Conservation (phyloP, 208 protist species). For the Acanthamoeba comandoni region DNA sequence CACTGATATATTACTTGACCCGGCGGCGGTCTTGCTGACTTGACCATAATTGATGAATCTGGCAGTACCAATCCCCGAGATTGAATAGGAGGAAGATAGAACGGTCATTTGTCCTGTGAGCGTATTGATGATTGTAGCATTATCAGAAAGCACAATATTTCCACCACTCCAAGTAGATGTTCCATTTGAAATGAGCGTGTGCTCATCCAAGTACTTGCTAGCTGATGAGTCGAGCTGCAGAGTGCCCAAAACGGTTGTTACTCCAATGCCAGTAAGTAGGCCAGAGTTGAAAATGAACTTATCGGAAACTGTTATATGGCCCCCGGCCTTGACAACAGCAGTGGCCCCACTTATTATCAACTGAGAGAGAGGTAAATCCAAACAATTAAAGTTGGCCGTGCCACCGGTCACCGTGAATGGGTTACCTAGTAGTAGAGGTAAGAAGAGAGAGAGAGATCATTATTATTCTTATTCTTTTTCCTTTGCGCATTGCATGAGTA, state of each 20-base stretch:
- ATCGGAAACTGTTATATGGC: not conserved
- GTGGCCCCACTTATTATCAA: slow-evolving; percentile 9
- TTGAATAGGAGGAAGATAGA: not conserved
- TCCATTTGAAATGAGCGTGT: slow-evolving; percentile 29
- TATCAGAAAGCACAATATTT: not conserved
- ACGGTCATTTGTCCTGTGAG: not conserved
- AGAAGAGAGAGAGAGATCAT: too few species aligned
- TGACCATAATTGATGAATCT: not conserved
- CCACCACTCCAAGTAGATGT: slow-evolving; percentile 38
- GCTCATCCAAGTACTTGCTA: not conserved
- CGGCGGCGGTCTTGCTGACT: too few species aligned
- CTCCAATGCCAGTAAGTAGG: too few species aligned
- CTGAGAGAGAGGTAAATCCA: slow-evolving; percentile 16
- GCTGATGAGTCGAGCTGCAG: too few species aligned
- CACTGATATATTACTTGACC: too few species aligned
- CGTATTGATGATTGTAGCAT: slow-evolving; percentile 12
- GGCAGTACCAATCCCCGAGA: not conserved
- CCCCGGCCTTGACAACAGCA: slow-evolving; percentile 17
- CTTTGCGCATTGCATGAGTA: too few species aligned
- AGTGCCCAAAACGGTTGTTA: too few species aligned
- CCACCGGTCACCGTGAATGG: slow-evolving; percentile 42
- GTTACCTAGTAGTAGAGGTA: not conserved
- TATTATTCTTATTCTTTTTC: too few species aligned
- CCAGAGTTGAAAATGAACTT: too few species aligned
- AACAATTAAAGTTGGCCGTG: slow-evolving; percentile 66